Conservation (phyloP, 2,329 filamentous ascomycete species). For the Aotearoamyces nothofagi region DNA sequence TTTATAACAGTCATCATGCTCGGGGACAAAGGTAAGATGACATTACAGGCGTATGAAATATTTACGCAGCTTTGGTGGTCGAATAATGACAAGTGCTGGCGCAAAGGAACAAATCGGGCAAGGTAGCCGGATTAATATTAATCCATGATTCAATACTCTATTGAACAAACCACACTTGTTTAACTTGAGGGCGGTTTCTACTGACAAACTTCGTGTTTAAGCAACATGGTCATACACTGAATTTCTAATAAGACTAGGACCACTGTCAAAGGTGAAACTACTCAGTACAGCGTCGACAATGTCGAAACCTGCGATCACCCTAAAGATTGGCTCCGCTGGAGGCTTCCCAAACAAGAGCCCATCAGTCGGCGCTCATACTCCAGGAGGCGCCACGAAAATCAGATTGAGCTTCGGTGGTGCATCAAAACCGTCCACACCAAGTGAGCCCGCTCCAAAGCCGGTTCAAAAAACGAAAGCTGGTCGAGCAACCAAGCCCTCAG, state of each 20-base stretch:
- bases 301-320: conserved; percentile 9
- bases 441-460: conserved; percentile 8
- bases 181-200: too few species aligned
- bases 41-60: background rate
- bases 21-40: too few species aligned
- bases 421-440: conserved; percentile 13
- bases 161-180: too few species aligned
- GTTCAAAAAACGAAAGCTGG: conserved; percentile 41
- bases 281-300: conserved; percentile 1
- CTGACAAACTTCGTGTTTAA: too few species aligned
- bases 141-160: background rate
- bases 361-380: conserved; percentile 1
- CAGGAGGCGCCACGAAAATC: conserved; percentile 12
- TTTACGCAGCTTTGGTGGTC: background rate
- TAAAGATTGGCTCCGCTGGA: conserved; percentile 16
- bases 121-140: background rate
- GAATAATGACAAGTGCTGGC: background rate
- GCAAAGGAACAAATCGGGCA: conserved; percentile 3
- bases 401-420: conserved; percentile 11
- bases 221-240: too few species aligned
- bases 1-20: background rate
- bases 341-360: background rate
- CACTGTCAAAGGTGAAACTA: too few species aligned
- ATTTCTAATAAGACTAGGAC: too few species aligned
- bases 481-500: conserved; percentile 41